These are phyloP conservation scores for Coprinellus aureogranulatus DNA, from an alignment of 768 basidiomycete species.

Conservation along the genomic window DNA sequence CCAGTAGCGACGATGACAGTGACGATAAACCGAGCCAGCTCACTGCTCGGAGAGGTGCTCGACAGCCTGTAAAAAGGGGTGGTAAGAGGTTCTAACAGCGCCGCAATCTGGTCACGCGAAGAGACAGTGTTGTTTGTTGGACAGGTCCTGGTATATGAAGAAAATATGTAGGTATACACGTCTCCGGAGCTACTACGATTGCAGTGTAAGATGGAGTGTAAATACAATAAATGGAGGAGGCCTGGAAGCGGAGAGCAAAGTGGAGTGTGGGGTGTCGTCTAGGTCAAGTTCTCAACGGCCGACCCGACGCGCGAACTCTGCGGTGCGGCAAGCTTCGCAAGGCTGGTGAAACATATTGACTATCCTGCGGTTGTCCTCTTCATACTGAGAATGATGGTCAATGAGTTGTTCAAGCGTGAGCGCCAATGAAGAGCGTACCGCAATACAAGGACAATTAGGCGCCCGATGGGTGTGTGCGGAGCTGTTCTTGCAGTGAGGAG, in stretches of 20 bases:
- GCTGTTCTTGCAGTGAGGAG: conserved; percentile 51
- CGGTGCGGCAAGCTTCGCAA: conserved; percentile 54
- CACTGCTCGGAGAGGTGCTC: conserved; percentile 50
- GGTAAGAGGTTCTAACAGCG: conserved; percentile 64
- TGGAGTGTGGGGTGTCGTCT: too few relatives aligned
- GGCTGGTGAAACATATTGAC: conserved; percentile 64
- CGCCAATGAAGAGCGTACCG: conserved; percentile 24
- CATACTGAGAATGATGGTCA: conserved; percentile 24
- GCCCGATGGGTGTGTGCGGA: conserved; percentile 59
- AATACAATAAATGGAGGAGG: not conserved
- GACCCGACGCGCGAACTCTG: conserved; percentile 31
- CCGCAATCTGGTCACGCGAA: too few relatives aligned
- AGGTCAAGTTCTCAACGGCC: conserved; percentile 14
- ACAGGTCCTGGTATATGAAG: too few relatives aligned
- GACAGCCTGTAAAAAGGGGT: conserved; percentile 75
- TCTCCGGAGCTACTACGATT: not conserved
- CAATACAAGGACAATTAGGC: conserved; percentile 53
- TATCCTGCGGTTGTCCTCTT: conserved; percentile 52
- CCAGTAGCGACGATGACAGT: conserved; percentile 54
- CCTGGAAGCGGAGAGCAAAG: not conserved
- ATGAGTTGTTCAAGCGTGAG: not conserved
- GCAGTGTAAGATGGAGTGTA: not conserved
- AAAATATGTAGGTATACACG: not conserved
- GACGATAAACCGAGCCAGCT: conserved; percentile 50
- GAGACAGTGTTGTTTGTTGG: too few relatives aligned